Evolutionary conservation across 2,329 filamentous ascomycete genomes (phyloP).

Genomic region (Colletotrichum sp.): DNA sequence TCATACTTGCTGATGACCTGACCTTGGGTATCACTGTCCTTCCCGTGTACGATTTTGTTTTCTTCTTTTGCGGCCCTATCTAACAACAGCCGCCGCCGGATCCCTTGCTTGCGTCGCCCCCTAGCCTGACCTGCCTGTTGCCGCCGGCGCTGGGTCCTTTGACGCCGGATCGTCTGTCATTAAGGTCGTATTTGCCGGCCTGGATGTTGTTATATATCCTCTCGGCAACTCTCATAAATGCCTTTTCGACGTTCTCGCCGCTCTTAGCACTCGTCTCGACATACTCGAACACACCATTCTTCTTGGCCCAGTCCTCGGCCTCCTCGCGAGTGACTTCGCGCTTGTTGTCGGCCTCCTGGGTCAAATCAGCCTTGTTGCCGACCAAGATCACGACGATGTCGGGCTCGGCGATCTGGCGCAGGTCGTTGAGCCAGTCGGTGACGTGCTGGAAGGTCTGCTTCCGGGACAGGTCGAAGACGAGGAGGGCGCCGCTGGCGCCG

Average conservation of each 20-base stretch:
- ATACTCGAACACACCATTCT: slow-evolving; percentile 88
- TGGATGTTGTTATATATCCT: slow-evolving; percentile 97
- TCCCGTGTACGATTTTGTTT: not conserved
- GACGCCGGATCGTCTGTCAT: slow-evolving; percentile 89
- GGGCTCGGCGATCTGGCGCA: slow-evolving; percentile 93
- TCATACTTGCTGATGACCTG: slow-evolving; percentile 12
- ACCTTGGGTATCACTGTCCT: slow-evolving; percentile 19
- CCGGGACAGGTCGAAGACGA: slow-evolving; percentile 94
- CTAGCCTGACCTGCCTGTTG: slow-evolving; percentile 51
- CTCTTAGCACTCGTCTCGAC: slow-evolving; percentile 97
- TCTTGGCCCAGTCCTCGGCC: slow-evolving; percentile 86
- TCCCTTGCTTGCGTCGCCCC: slow-evolving; percentile 40
- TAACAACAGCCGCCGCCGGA: slow-evolving; percentile 55
- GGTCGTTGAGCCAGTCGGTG: slow-evolving; percentile 91
- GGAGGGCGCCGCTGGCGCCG: slow-evolving; percentile 71
- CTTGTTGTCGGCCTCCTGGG: slow-evolving; percentile 59
- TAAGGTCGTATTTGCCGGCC: slow-evolving; percentile 91
- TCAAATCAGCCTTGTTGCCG: slow-evolving; percentile 92
- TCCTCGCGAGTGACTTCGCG: slow-evolving; percentile 83
- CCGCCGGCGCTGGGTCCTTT: slow-evolving; percentile 69
- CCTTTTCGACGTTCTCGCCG: slow-evolving; percentile 90
- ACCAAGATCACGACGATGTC: slow-evolving; percentile 95
- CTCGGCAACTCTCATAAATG: slow-evolving; percentile 92
- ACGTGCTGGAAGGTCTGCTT: slow-evolving; percentile 85
- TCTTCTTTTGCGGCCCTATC: not conserved